Evolutionary conservation across 371 early-diverging fungal genomes (phyloP).

Genomic region (Mortierella sp.): DNA sequence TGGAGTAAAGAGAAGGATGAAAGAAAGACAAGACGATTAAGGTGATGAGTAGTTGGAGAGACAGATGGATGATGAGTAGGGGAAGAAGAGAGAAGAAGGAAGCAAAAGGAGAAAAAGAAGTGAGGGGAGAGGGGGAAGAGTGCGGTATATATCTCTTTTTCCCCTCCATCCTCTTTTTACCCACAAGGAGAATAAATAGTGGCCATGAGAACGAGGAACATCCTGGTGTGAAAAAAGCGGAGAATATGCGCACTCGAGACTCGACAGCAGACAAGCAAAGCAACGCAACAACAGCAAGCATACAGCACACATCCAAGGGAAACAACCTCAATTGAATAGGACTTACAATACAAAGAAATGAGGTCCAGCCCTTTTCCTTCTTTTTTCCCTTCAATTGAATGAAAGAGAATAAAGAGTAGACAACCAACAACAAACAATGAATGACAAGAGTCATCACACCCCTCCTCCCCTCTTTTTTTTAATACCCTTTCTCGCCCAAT

Average conservation of each 20-base stretch:
- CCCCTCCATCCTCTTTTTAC: not conserved
- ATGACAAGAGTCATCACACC: conserved; percentile 13
- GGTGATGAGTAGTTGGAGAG: not conserved
- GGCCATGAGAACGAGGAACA: too few relatives aligned
- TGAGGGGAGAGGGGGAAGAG: not conserved
- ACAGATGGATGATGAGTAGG: not conserved
- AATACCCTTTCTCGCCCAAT: not conserved
- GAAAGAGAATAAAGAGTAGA: not conserved
- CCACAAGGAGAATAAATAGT: conserved; percentile 13
- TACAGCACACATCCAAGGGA: not conserved
- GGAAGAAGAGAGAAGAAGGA: not conserved
- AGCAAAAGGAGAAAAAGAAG: not conserved
- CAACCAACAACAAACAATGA: too few relatives aligned
- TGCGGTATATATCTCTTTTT: not conserved
- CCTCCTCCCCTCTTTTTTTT: not conserved
- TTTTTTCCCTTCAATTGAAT: conserved; percentile 15
- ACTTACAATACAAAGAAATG: too few relatives aligned
- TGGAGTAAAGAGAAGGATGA: not conserved
- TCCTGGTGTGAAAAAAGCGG: conserved; percentile 9
- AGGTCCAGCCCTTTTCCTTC: conserved; percentile 9
- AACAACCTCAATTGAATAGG: not conserved
- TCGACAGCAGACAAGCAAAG: not conserved
- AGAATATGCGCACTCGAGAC: conserved; percentile 15
- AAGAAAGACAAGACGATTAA: not conserved
- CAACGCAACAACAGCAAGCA: not conserved